These are phyloP conservation scores for Myrica gale DNA, from an alignment of 306 rosid species.

Conservation along the genomic window DNA sequence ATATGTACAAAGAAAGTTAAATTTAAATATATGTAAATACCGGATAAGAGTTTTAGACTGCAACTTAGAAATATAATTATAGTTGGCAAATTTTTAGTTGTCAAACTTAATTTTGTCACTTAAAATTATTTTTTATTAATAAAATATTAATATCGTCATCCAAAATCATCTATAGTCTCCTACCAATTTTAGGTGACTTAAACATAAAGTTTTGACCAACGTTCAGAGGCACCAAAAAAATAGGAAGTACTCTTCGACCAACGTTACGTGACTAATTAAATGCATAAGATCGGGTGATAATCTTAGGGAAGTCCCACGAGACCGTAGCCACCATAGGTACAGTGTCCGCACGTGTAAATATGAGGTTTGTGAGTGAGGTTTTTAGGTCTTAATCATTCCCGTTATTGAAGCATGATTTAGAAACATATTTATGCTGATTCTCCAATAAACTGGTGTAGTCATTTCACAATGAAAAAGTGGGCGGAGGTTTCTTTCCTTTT, in stretches of 20 bases:
- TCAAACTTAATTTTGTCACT: no score
- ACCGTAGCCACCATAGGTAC: background rate
- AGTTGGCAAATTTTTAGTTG: no score
- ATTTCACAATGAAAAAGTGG: background rate
- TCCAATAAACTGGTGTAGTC: background rate
- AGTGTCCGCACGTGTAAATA: conserved; percentile 4
- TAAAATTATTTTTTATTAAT: no score
- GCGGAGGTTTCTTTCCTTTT: background rate
- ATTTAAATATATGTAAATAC: no score
- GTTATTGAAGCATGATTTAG: background rate
- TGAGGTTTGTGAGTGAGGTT: background rate
- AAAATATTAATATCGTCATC: no score
- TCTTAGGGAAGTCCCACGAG: background rate
- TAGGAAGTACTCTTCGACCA: background rate
- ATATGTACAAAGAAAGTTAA: no score
- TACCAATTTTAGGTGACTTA: no score
- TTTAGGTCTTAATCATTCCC: background rate
- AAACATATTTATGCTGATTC: background rate
- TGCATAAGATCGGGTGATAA: background rate
- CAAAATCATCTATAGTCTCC: no score
- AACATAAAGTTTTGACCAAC: no score
- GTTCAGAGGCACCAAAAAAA: no score
- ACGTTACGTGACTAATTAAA: background rate
- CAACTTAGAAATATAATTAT: no score
- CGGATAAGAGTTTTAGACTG: no score